These are phyloP conservation scores for Eimeria sp. DNA, from an alignment of 169 alveolate genomes.

Conservation along the genomic window DNA sequence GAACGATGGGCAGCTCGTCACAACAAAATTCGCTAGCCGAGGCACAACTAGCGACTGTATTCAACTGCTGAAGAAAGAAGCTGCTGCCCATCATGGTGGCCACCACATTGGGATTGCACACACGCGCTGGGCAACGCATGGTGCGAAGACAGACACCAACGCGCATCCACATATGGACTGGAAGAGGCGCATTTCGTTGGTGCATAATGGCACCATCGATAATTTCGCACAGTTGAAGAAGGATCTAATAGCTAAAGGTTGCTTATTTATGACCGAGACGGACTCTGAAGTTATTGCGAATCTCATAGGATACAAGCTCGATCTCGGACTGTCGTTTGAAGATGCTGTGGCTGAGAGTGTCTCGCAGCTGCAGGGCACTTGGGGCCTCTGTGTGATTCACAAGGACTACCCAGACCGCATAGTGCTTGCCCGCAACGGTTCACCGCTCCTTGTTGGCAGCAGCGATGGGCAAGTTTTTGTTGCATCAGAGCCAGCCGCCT, in stretches of 20 bases:
- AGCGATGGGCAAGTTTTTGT: conserved; percentile 91
- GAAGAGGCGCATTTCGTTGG: conserved; percentile 94
- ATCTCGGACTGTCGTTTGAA: conserved; percentile 88
- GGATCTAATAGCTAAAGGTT: conserved; percentile 89
- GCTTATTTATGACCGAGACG: conserved; percentile 92
- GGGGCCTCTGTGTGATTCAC: conserved; percentile 97
- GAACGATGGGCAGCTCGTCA: conserved; percentile 86
- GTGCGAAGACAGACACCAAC: conserved; percentile 97
- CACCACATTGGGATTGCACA: conserved; percentile 97
- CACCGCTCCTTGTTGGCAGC: conserved; percentile 95
- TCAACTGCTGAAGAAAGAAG: conserved; percentile 58
- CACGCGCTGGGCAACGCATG: conserved; percentile 99
- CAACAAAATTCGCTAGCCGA: conserved; percentile 91
- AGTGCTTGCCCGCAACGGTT: conserved; percentile 96
- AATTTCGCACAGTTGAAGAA: conserved; percentile 91
- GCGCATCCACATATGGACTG: conserved; percentile 99
- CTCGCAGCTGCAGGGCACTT: conserved; percentile 96
- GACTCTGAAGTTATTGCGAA: conserved; percentile 99
- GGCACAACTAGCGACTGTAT: conserved; percentile 80
- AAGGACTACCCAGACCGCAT: conserved; percentile 93
- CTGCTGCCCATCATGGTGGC: conserved; percentile 60
- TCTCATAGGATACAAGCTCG: conserved; percentile 94
- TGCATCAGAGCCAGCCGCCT: conserved; percentile 97
- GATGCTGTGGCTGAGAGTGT: conserved; percentile 94
- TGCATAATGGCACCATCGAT: conserved; percentile 98